phyloP scores from a whole-genome alignment of 768 basidiomycete species.

The Leccinum boreale region DNA sequence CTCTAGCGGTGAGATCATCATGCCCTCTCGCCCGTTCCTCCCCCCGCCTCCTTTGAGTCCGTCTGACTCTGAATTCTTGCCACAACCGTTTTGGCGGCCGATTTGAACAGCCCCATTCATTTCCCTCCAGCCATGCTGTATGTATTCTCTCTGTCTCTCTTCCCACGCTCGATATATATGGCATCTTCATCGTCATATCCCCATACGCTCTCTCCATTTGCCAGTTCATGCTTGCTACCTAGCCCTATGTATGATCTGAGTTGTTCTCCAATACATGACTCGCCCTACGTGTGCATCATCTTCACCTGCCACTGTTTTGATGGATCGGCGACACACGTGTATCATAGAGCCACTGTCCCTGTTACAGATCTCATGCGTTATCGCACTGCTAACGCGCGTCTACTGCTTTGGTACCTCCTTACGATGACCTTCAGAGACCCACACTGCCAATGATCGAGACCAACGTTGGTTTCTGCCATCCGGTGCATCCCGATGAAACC shows the following conservation, averaged over 20 bases:
- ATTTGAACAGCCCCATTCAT: slow-evolving; percentile 10
- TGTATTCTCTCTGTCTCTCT: neutral
- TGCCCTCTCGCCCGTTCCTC: neutral
- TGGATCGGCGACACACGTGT: slow-evolving; percentile 9
- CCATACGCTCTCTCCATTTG: slow-evolving; percentile 1
- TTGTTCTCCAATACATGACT: neutral
- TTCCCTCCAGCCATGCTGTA: slow-evolving; percentile 8
- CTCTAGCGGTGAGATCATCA: neutral
- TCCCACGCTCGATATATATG: slow-evolving; percentile 13
- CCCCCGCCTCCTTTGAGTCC: neutral
- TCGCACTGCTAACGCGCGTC: neutral
- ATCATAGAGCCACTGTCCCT: slow-evolving; percentile 2
- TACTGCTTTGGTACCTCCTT: slow-evolving; percentile 3
- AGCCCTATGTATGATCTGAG: neutral
- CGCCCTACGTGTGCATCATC: neutral
- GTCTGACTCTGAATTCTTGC: slow-evolving; percentile 3
- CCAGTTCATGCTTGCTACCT: neutral
- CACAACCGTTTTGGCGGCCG: slow-evolving; percentile 4
- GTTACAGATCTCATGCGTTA: slow-evolving; percentile 9
- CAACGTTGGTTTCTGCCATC: slow-evolving; percentile 6
- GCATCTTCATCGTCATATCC: neutral
- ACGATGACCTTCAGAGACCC: neutral
- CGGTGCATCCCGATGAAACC: slow-evolving; percentile 15
- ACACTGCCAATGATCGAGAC: slow-evolving; percentile 19
- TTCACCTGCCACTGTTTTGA: slow-evolving; percentile 3